These are phyloP conservation scores for Gyromitra esculenta DNA, from an alignment of 2,329 filamentous ascomycete genomes.

Conservation along the genomic window DNA sequence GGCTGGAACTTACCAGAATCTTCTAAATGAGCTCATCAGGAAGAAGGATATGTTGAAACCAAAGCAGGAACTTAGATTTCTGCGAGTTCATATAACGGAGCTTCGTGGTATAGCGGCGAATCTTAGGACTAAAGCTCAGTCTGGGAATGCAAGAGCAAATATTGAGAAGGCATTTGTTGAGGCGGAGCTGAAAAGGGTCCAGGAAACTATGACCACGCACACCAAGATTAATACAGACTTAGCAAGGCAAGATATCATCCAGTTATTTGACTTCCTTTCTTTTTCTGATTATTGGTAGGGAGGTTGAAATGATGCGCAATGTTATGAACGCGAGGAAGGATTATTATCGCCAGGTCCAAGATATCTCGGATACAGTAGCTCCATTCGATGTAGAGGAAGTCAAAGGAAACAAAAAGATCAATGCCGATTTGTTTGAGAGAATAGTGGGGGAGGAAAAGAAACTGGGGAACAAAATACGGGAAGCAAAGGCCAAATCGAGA, in stretches of 20 bases:
- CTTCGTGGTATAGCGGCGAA: slow-evolving; percentile 71
- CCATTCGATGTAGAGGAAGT: slow-evolving; percentile 70
- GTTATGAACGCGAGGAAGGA: slow-evolving; percentile 87
- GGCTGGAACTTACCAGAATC: slow-evolving; percentile 11
- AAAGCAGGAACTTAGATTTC: slow-evolving; percentile 67
- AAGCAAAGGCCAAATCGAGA: slow-evolving; percentile 75
- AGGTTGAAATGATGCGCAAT: slow-evolving; percentile 77
- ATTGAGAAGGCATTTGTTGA: slow-evolving; percentile 66
- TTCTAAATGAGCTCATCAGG: slow-evolving; percentile 65
- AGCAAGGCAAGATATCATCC: slow-evolving; percentile 63
- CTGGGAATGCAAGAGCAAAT: slow-evolving; percentile 38
- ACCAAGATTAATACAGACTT: slow-evolving; percentile 65
- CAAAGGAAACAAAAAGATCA: slow-evolving; percentile 55
- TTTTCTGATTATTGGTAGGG: slow-evolving; percentile 59
- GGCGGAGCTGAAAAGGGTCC: slow-evolving; percentile 70
- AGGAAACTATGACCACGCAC: slow-evolving; percentile 66
- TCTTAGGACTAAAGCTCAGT: slow-evolving; percentile 68
- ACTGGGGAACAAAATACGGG: slow-evolving; percentile 69
- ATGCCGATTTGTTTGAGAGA: slow-evolving; percentile 64
- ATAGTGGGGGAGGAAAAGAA: slow-evolving; percentile 64
- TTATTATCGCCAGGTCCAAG: slow-evolving; percentile 89
- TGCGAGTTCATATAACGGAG: slow-evolving; percentile 73
- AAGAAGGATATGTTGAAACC: slow-evolving; percentile 66
- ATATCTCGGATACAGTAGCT: slow-evolving; percentile 86
- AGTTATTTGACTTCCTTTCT: background rate